Conservation (phyloP, 225 moss, liverwort and hornwort genomes). For the Antitrichia curtipendula region DNA sequence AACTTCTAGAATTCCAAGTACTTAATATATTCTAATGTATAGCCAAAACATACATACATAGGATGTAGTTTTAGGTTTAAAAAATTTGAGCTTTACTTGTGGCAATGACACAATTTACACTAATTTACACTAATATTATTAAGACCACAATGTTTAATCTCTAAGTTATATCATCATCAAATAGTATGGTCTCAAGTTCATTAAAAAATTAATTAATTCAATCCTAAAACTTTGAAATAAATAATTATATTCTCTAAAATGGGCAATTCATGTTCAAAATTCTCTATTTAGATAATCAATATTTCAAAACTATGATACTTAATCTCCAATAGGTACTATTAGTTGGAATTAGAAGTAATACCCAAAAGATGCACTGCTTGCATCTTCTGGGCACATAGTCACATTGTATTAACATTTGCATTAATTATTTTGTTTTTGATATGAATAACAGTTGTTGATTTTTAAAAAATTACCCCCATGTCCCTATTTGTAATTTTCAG, state of each 20-base stretch:
- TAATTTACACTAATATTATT: background rate
- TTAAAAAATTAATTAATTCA: background rate
- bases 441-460: too few relatives aligned
- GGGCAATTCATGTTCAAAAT: background rate
- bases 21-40: background rate
- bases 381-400: too few relatives aligned
- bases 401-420: too few relatives aligned
- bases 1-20: background rate
- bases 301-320: background rate
- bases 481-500: too few relatives aligned
- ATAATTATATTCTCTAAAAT: background rate
- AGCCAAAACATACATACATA: background rate
- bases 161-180: background rate
- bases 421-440: too few relatives aligned
- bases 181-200: background rate
- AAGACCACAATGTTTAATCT: background rate
- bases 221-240: background rate
- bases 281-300: background rate
- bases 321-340: background rate
- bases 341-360: too few relatives aligned
- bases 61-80: background rate
- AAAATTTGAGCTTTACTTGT: background rate
- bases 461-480: too few relatives aligned
- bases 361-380: too few relatives aligned
- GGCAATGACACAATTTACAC: fast-evolving